Evolutionary conservation across 2,329 filamentous ascomycete species (phyloP).

Genomic region (Clarireedia monteithiana): DNA sequence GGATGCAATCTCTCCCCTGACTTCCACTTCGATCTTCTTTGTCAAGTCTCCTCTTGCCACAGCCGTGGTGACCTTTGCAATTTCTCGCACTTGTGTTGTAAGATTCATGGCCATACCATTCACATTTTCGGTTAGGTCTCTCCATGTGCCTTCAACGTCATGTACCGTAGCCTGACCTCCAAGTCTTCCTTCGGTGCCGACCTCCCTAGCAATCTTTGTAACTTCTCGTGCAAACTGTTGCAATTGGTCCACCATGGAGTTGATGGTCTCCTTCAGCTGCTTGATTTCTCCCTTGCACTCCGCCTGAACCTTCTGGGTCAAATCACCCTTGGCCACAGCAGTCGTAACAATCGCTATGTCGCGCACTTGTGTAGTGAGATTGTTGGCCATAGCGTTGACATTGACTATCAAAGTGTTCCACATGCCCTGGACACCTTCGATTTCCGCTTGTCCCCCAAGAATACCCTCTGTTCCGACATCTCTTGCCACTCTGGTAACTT

Average conservation of each 20-base stretch:
- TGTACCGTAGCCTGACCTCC: constrained; percentile 94
- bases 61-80: constrained; percentile 91
- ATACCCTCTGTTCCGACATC: constrained; percentile 82
- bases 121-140: constrained; percentile 88
- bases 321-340: constrained; percentile 71
- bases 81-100: constrained; percentile 95
- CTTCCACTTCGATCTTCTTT: constrained; percentile 92
- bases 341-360: constrained; percentile 84
- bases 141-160: constrained; percentile 95
- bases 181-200: constrained; percentile 89
- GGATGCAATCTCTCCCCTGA: constrained; percentile 87
- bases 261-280: constrained; percentile 96
- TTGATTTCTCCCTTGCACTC: constrained; percentile 87
- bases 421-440: constrained; percentile 78
- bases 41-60: constrained; percentile 91
- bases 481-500: constrained; percentile 74
- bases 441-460: constrained; percentile 73
- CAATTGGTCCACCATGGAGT: constrained; percentile 97
- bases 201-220: constrained; percentile 90
- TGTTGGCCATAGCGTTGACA: constrained; percentile 83
- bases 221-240: constrained; percentile 96
- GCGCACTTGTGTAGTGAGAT: constrained; percentile 80
- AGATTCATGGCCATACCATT: constrained; percentile 99
- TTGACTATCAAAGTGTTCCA: constrained; percentile 84
- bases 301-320: constrained; percentile 94